Evolutionary conservation across 2,329 filamentous ascomycete species (phyloP), one percentile per base, ranked within the genome.

Genomic region (Ophiostoma perfectum): DNA sequence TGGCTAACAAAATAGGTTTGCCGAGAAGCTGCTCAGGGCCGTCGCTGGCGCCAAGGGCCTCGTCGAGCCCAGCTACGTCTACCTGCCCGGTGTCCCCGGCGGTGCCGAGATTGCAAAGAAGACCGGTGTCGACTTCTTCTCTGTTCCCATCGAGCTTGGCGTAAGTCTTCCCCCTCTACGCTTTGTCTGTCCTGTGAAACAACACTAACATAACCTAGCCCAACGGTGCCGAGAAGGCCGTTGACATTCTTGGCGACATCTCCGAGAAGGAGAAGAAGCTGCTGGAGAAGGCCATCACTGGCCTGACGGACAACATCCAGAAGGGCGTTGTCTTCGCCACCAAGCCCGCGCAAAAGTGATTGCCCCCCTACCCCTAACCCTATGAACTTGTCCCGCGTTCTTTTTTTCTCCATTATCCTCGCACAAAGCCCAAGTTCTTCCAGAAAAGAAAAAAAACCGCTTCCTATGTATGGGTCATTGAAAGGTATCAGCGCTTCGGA

Each of bases 11-110:
- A 5, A 36, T n/a, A 93, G 93, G 76, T 98, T 98, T 77, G 92
- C 95, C 75, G 93, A 98, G 85, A 93, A 93, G 82, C 85, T 99
- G 70, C 88, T 99, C 77, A 93, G 90, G 83, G 95, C 93, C 74
- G 79, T 84, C 76, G 91, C 91, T 81, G 95, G 95, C 73, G 90
- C 96, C 86, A 92, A 92, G 82, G 92, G 92, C 73, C 90, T 99
- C 74, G 84, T 97, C 71, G 94, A 97, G 85, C 93, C 94, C 75
- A 95, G 92, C 79, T 99, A 90, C 80, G 89, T 99, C 81, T 97
- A 97, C 84, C 90, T 98, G 47, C 89, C 91, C 65, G 94, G 94
- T 80, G 86, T 99, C 65, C 81, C 90, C 67, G 95, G 94, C 71
- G 95, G 95, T 76, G 90, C 94, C 67, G 92, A 87, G 73, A 90